Conservation (phyloP, 2,329 filamentous ascomycete genomes). For the Monilinia aucupariae region DNA sequence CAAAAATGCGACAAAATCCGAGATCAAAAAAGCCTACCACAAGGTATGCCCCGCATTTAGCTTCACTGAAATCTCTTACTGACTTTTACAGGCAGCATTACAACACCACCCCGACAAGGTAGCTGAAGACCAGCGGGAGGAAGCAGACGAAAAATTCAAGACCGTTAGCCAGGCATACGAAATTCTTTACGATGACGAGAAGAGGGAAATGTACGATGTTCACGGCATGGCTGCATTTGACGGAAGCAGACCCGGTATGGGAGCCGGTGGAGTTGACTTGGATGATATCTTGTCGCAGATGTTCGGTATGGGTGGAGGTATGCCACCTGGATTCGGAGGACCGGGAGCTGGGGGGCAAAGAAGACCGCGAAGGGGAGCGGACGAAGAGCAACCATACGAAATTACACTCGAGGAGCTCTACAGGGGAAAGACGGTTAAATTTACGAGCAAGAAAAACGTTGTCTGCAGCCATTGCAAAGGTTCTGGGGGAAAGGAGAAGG, state of each 20-base stretch:
- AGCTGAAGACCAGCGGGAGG: constrained; percentile 73
- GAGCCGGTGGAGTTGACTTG: constrained; percentile 67
- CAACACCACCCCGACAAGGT: constrained; percentile 95
- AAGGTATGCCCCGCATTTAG: constrained; percentile 54
- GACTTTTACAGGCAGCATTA: constrained; percentile 63
- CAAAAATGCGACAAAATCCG: constrained; percentile 64
- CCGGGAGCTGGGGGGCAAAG: constrained; percentile 42
- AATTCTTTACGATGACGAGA: constrained; percentile 93
- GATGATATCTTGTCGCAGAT: constrained; percentile 92
- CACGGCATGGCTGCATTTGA: constrained; percentile 97
- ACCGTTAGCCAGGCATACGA: constrained; percentile 90
- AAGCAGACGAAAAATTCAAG: constrained; percentile 91
- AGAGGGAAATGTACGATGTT: constrained; percentile 83
- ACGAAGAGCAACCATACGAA: constrained; percentile 87
- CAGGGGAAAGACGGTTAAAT: constrained; percentile 97
- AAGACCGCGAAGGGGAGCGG: constrained; percentile 64
- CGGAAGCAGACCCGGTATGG: constrained; percentile 57
- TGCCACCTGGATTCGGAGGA: constrained; percentile 33
- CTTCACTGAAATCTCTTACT: constrained; percentile 21
- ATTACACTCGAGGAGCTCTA: constrained; percentile 92
- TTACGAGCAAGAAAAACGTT: constrained; percentile 90
- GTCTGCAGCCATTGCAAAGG: constrained; percentile 85
- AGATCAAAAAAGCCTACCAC: constrained; percentile 94
- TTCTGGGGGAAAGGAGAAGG: constrained; percentile 83
- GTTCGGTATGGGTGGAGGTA: constrained; percentile 64